Conservation (phyloP, 1,284 basidiomycete species). For the Xerocomus minutiporus region DNA sequence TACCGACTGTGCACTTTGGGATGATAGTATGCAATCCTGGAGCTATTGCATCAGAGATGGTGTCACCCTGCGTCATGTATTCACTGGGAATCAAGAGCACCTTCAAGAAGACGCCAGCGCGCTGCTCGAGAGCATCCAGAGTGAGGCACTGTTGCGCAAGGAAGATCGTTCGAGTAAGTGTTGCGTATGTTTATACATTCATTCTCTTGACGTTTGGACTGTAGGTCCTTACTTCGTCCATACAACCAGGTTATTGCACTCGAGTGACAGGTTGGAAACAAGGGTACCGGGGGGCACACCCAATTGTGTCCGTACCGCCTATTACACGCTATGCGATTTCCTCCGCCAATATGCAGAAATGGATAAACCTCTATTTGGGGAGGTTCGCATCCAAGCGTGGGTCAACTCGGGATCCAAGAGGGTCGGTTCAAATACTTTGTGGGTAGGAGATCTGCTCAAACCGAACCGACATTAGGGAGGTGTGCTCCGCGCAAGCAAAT, state of each 20-base stretch:
- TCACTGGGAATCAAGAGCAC: conserved; percentile 36
- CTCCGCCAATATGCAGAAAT: conserved; percentile 20
- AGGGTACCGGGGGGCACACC: conserved; percentile 28
- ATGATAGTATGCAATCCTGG: conserved; percentile 32
- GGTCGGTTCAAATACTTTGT: conserved; percentile 21
- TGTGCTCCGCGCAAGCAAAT: conserved; percentile 20
- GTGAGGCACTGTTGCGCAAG: conserved; percentile 28
- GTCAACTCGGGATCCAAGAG: conserved; percentile 31
- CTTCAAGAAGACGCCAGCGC: conserved; percentile 31
- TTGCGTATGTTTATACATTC: not conserved
- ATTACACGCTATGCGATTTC: conserved; percentile 22
- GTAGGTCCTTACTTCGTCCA: conserved; percentile 34
- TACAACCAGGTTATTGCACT: conserved; percentile 13
- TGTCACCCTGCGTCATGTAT: conserved; percentile 34
- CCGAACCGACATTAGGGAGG: conserved; percentile 16
- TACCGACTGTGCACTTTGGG: conserved; percentile 15
- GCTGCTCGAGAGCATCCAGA: conserved; percentile 34
- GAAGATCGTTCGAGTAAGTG: conserved; percentile 26
- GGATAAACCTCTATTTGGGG: conserved; percentile 22
- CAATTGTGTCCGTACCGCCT: conserved; percentile 24
- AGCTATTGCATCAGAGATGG: conserved; percentile 25
- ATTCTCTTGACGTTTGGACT: conserved; percentile 2
- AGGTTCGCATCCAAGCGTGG: conserved; percentile 35
- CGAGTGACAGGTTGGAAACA: conserved; percentile 7
- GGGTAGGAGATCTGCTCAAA: conserved; percentile 5